These are phyloP conservation scores for Metschnikowia cerradonensis DNA, from an alignment of 805 yeast species.

Conservation along the genomic window DNA sequence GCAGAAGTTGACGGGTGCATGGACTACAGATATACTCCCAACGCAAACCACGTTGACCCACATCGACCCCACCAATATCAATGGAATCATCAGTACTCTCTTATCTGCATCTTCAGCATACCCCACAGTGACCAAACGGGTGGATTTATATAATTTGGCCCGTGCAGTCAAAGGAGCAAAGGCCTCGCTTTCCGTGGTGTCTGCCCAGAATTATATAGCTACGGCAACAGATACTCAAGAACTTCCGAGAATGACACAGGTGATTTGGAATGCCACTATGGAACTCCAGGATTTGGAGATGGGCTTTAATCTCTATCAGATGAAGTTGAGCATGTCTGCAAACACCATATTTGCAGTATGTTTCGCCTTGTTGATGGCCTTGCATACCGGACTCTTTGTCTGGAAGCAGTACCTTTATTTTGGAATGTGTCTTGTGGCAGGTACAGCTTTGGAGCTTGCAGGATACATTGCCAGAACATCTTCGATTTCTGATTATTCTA, in stretches of 20 bases:
- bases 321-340: slow-evolving; percentile 12
- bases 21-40: slow-evolving; percentile 18
- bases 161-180: slow-evolving; percentile 18
- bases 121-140: slow-evolving; percentile 14
- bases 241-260: slow-evolving; percentile 18
- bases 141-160: slow-evolving; percentile 16
- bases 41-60: slow-evolving; percentile 18
- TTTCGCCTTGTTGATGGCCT: slow-evolving; percentile 13
- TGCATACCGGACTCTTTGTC: slow-evolving; percentile 27
- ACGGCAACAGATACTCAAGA: slow-evolving; percentile 21
- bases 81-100: slow-evolving; percentile 12
- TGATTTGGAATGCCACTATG: slow-evolving; percentile 20
- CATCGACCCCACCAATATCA: slow-evolving; percentile 14
- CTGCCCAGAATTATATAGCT: slow-evolving; percentile 19
- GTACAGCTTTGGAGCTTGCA: slow-evolving; percentile 55
- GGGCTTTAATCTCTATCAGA: slow-evolving; percentile 19
- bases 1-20: slow-evolving; percentile 15
- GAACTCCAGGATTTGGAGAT: slow-evolving; percentile 19
- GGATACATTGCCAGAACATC: slow-evolving; percentile 65
- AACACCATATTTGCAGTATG: slow-evolving; percentile 14
- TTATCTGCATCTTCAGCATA: slow-evolving; percentile 14
- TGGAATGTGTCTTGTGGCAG: slow-evolving; percentile 51
- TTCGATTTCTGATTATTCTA: slow-evolving; percentile 29
- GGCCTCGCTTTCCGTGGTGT: slow-evolving; percentile 21
- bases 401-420: slow-evolving; percentile 63